Evolutionary conservation across 768 basidiomycete genomes (phyloP).

Genomic region (Kwoniella heveanensis): DNA sequence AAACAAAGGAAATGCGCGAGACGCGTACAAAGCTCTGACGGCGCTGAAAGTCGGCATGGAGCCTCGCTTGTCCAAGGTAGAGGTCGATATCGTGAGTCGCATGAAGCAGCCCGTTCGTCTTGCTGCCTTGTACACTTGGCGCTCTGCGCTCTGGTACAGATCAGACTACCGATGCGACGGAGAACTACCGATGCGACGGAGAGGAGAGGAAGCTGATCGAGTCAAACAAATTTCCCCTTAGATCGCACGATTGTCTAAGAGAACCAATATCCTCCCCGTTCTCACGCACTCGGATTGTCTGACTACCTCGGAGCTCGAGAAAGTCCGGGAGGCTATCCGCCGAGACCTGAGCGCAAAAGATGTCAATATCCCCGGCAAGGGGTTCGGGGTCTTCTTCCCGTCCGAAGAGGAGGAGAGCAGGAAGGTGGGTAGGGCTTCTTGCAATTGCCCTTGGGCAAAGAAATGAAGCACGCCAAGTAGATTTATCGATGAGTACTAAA

Average conservation of each 20-base stretch:
- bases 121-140: background rate
- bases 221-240: too few relatives aligned
- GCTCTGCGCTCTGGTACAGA: background rate
- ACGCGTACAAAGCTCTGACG: background rate
- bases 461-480: too few relatives aligned
- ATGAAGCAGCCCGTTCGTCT: too few relatives aligned
- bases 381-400: conserved; percentile 38
- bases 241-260: conserved; percentile 32
- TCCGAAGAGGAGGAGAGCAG: conserved; percentile 21
- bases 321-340: conserved; percentile 26
- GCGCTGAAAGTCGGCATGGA: background rate
- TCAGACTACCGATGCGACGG: too few relatives aligned
- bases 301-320: conserved; percentile 28
- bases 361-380: conserved; percentile 21
- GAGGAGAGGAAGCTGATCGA: too few relatives aligned
- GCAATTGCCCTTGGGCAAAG: too few relatives aligned
- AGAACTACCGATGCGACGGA: too few relatives aligned
- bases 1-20: background rate
- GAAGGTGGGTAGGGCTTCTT: background rate
- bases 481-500: too few relatives aligned
- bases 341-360: conserved; percentile 27
- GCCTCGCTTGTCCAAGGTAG: conserved; percentile 15
- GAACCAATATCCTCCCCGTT: conserved; percentile 44
- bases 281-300: conserved; percentile 38
- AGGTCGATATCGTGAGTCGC: conserved; percentile 37